phyloP scores from a whole-genome alignment of 2,329 filamentous ascomycete genomes.

The Pseudocercospora ulei region DNA sequence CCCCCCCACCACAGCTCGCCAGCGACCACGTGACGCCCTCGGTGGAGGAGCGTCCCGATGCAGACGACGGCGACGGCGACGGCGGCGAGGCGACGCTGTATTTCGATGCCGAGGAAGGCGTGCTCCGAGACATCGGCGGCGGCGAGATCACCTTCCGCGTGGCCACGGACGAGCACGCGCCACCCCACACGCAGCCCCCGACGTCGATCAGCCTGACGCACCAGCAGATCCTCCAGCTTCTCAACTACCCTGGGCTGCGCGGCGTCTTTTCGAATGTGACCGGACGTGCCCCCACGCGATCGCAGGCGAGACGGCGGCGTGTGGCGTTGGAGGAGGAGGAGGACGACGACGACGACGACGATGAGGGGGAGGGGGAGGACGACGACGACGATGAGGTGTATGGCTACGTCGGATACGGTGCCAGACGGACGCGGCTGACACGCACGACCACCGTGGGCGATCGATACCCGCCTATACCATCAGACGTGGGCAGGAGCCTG shows the following conservation, averaged over 20 bases:
- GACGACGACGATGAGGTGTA: constrained; percentile 35
- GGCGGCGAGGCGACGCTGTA: constrained; percentile 36
- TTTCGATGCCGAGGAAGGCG: constrained; percentile 36
- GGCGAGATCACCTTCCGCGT: constrained; percentile 27
- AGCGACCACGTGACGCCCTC: constrained; percentile 34
- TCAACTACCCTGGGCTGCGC: constrained; percentile 47
- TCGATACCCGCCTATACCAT: constrained; percentile 75
- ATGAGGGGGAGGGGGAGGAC: constrained; percentile 32
- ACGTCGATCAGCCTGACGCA: constrained; percentile 31
- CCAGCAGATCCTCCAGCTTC: constrained; percentile 46
- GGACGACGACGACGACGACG: constrained; percentile 30
- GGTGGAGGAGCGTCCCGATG: constrained; percentile 36
- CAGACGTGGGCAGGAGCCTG: constrained; percentile 61
- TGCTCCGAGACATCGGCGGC: constrained; percentile 25
- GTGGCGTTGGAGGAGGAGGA: constrained; percentile 25
- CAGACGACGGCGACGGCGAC: constrained; percentile 38
- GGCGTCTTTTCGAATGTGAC: constrained; percentile 41
- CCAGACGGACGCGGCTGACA: constrained; percentile 41
- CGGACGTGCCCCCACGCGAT: constrained; percentile 25
- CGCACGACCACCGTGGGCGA: constrained; percentile 40
- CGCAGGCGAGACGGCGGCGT: constrained; percentile 22
- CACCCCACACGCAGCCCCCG: constrained; percentile 22
- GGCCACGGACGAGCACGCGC: constrained; percentile 22
- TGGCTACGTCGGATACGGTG: constrained; percentile 34
- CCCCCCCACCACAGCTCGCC: constrained; percentile 26